Base-by-base conservation (phyloP, 73 alveolate genomes). In the Paramecium octaurelia region DNA sequence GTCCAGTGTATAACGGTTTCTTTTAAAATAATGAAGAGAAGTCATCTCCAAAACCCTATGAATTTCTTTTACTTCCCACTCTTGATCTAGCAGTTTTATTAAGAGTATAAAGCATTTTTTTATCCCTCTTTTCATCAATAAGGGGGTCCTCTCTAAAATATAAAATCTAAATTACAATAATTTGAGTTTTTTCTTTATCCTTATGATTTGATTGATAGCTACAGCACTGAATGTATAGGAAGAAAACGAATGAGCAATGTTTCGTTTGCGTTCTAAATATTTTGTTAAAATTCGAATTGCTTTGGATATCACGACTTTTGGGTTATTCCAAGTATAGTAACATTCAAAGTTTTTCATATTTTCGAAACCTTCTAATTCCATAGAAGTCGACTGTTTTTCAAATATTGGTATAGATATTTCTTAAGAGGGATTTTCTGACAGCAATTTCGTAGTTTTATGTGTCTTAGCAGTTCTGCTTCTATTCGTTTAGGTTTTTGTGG, bases 341-440 rank as follows among this genome's bases (percentile, higher is more conserved):
- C 11, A 43, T 24, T 14, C 5, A n/a, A 5, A 80, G 46, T 43
- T 43, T 80, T 48, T 44, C 57, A 46, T 46, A 3, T 10, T 64
- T 48, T 80, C 91, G 16, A 80, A 80, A 1, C 34, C 70, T 24
- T 80, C 91, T 23, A 80, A 35, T 80, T 80, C 91, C 91, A 80
- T 80, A 8, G 91, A 80, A 23, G 21, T n/a, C 1, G 50, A 1
- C 1, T n/a, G 12, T 42, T 35, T 43, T 8, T 43, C 70, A 42
- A 80, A 44, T 6, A 42, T 18, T 16, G 73, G 91, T 21, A 46
- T 80, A 21, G 48, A 80, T 18, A 42, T 43, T 4, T 80, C 73
- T 20, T 48, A 42, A 12, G 43, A 44, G 11, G 27, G 75, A 40
- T 40, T 43, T 12, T 80, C 70, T 12, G 46, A 10, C 6, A 14